phyloP scores from a whole-genome alignment of 2,329 filamentous ascomycete genomes.

The Madurella fahalii region DNA sequence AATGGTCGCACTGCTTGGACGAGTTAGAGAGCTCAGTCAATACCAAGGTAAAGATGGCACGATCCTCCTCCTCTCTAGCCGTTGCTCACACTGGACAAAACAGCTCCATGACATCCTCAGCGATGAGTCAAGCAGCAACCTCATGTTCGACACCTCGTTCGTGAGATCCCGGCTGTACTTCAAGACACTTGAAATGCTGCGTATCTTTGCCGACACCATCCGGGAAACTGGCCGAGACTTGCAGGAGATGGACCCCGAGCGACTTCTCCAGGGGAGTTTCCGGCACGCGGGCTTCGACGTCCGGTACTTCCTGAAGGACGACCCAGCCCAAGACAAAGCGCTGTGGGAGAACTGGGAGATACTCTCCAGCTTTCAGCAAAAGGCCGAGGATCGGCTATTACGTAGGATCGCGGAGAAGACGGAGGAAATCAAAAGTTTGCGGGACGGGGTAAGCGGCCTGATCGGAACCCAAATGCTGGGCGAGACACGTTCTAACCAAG shows the following conservation, averaged over 20 bases:
- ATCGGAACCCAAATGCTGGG: neutral
- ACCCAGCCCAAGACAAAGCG: slow-evolving; percentile 1
- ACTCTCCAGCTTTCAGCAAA: neutral
- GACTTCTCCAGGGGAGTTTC: neutral
- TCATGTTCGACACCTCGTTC: slow-evolving; percentile 15
- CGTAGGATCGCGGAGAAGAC: slow-evolving; percentile 4
- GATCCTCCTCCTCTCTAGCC: neutral
- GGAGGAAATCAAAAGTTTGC: slow-evolving; percentile 14
- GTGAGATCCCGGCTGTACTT: slow-evolving; percentile 10
- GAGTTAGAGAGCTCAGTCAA: neutral
- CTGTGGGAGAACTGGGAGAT: slow-evolving; percentile 11
- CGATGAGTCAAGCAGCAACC: neutral
- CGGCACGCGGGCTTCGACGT: neutral
- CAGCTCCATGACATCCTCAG: slow-evolving; percentile 1
- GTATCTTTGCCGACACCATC: slow-evolving; percentile 6
- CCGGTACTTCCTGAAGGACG: neutral
- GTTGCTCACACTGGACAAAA: neutral
- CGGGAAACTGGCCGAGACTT: slow-evolving; percentile 5
- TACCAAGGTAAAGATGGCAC: neutral
- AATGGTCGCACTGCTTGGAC: slow-evolving; percentile 3
- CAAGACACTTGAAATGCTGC: slow-evolving; percentile 8
- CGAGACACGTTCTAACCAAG: neutral
- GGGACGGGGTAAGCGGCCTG: slow-evolving; percentile 9
- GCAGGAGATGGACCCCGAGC: neutral
- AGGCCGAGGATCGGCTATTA: neutral